Conservation (phyloP, 805 yeast species). For the Candida patagonica region DNA sequence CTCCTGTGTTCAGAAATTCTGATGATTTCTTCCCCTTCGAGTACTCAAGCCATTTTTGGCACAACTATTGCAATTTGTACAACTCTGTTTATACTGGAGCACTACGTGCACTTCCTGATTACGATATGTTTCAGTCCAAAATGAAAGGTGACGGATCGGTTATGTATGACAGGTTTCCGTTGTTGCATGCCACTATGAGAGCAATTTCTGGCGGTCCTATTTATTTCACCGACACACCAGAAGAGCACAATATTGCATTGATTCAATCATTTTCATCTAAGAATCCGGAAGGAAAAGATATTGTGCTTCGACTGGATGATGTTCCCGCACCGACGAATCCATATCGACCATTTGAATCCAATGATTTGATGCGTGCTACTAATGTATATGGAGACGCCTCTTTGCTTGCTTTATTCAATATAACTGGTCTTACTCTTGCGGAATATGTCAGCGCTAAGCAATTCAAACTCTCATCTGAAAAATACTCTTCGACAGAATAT, state of each 20-base stretch:
- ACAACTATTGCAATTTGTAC: constrained; percentile 22
- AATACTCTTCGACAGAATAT: background rate
- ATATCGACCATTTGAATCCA: constrained; percentile 10
- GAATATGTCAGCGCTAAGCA: constrained; percentile 4
- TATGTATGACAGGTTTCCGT: constrained; percentile 6
- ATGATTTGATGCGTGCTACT: constrained; percentile 7
- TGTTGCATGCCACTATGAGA: constrained; percentile 24
- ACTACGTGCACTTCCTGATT: constrained; percentile 21
- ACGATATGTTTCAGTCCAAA: constrained; percentile 26
- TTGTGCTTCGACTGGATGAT: constrained; percentile 9
- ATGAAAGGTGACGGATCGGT: constrained; percentile 8
- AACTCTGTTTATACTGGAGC: constrained; percentile 19
- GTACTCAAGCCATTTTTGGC: constrained; percentile 23
- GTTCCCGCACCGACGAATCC: constrained; percentile 13
- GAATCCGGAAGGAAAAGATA: constrained; percentile 5
- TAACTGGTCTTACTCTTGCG: background rate
- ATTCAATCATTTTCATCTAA: constrained; percentile 10
- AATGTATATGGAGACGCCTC: constrained; percentile 4
- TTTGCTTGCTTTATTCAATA: constrained; percentile 10
- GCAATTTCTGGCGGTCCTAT: constrained; percentile 27
- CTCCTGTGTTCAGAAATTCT: constrained; percentile 23
- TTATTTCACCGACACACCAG: constrained; percentile 22
- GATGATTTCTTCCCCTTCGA: constrained; percentile 26
- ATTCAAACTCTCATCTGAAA: constrained; percentile 2
- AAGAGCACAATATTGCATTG: constrained; percentile 16